Percentiles rank a stretch among this genome's conserved stretches.
phyloP scores from a whole-genome alignment of 1,139 yeast species.

The Magnusiomyces paraingens region DNA sequence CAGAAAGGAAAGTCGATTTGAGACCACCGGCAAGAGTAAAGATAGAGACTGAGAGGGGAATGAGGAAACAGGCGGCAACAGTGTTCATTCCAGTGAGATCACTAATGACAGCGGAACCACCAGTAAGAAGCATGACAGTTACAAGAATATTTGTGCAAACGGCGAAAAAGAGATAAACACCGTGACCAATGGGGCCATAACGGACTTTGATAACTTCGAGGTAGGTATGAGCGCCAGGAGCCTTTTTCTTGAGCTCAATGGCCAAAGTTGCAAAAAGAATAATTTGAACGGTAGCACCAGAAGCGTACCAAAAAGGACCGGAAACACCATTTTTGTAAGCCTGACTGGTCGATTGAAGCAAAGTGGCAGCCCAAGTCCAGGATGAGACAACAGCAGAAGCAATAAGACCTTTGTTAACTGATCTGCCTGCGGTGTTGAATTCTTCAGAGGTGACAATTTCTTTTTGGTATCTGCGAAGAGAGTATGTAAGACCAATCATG shows the following conservation, averaged over 20 bases:
- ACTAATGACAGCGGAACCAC: conserved; percentile 74
- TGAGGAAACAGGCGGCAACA: conserved; percentile 71
- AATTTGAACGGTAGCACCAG: conserved; percentile 72
- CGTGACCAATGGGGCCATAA: conserved; percentile 65
- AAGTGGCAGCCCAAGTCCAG: conserved; percentile 94
- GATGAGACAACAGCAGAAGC: conserved; percentile 84
- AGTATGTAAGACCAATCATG: conserved; percentile 67
- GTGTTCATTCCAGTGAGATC: conserved; percentile 79
- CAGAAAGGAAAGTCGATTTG: conserved; percentile 85
- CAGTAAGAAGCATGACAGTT: conserved; percentile 80
- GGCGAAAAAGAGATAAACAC: conserved; percentile 67
- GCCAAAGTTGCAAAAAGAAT: conserved; percentile 68
- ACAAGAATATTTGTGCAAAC: conserved; percentile 81
- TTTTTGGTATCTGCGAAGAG: conserved; percentile 66
- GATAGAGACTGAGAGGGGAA: conserved; percentile 76
- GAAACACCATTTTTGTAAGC: conserved; percentile 71
- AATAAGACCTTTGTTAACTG: conserved; percentile 73
- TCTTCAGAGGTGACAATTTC: conserved; percentile 87
- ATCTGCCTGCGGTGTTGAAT: conserved; percentile 79
- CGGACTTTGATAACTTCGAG: conserved; percentile 62
- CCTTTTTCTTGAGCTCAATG: conserved; percentile 62
- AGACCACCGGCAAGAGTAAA: conserved; percentile 87
- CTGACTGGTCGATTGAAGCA: conserved; percentile 70
- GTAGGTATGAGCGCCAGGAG: conserved; percentile 73
- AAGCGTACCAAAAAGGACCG: conserved; percentile 69